Conservation (phyloP, 2,329 filamentous ascomycete species). For the Dichotomopilus funicola region DNA sequence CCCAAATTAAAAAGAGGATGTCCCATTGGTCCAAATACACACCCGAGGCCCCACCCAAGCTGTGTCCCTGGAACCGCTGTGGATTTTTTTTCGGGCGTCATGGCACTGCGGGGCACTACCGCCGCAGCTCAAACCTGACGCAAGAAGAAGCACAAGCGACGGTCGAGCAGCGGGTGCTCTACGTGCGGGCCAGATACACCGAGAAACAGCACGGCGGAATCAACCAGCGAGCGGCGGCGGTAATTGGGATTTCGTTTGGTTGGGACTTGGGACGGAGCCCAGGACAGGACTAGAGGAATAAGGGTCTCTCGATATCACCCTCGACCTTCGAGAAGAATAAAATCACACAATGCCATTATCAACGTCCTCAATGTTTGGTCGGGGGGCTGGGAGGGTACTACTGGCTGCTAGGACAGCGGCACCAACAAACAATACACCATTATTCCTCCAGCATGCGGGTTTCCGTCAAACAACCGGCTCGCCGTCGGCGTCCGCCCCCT, state of each 20-base stretch:
- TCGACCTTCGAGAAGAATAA: not conserved
- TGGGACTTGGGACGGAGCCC: not conserved
- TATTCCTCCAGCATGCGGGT: not conserved
- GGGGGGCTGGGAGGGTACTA: constrained; percentile 9
- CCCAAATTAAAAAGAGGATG: too few relatives aligned
- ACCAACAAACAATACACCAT: constrained; percentile 4
- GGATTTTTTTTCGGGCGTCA: too few relatives aligned
- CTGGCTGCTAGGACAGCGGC: constrained; percentile 3
- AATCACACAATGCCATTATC: constrained; percentile 8
- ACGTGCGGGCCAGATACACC: not conserved
- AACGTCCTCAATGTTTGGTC: constrained; percentile 13
- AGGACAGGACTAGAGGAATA: not conserved
- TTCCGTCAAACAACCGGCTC: not conserved
- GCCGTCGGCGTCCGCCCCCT: not conserved
- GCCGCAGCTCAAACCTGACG: too few relatives aligned
- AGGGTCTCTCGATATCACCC: not conserved
- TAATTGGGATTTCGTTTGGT: too few relatives aligned
- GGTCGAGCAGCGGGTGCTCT: too few relatives aligned
- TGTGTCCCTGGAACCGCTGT: too few relatives aligned
- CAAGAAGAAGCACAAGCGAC: too few relatives aligned
- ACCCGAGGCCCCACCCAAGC: too few relatives aligned
- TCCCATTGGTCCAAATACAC: too few relatives aligned
- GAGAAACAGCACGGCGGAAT: not conserved
- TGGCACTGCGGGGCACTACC: too few relatives aligned
- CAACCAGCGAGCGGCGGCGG: not conserved